These are phyloP conservation scores for Rhodomyrtus tomentosa DNA, from an alignment of 345 rosid species.

Conservation along the genomic window DNA sequence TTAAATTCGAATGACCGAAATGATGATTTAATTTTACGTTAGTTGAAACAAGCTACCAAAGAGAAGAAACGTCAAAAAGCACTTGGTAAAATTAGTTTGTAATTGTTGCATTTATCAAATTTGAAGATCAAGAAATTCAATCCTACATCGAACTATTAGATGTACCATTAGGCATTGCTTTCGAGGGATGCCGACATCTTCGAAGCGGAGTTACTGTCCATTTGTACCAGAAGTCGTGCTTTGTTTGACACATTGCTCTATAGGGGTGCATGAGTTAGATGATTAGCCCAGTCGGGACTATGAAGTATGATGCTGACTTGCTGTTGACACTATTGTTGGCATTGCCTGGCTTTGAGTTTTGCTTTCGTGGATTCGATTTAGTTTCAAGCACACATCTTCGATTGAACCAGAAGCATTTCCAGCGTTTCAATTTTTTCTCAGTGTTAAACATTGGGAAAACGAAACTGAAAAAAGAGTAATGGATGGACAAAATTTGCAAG, in stretches of 20 bases:
- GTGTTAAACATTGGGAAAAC: background rate
- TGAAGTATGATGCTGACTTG: background rate
- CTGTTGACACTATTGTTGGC: background rate
- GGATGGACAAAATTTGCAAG: background rate
- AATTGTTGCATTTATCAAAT: background rate
- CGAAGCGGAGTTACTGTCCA: background rate
- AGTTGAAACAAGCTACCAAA: background rate
- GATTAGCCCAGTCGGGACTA: background rate
- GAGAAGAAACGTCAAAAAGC: background rate
- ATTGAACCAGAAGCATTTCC: background rate
- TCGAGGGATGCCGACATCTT: background rate
- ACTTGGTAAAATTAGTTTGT: background rate
- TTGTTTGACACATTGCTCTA: background rate
- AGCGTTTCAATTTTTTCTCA: background rate
- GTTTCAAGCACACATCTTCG: background rate
- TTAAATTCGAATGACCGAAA: background rate
- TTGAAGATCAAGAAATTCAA: background rate
- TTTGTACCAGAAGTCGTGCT: background rate
- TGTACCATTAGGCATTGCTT: background rate
- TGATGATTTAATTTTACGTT: background rate
- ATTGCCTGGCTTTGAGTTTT: background rate
- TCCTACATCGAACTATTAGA: no score
- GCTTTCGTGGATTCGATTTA: background rate
- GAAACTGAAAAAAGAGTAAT: background rate
- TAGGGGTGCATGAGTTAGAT: background rate